Percentiles rank a stretch among this genome's conserved stretches.
These are phyloP conservation scores for Lactuca saligna DNA, from an alignment of 129 eudicot species.

Conservation along the genomic window DNA sequence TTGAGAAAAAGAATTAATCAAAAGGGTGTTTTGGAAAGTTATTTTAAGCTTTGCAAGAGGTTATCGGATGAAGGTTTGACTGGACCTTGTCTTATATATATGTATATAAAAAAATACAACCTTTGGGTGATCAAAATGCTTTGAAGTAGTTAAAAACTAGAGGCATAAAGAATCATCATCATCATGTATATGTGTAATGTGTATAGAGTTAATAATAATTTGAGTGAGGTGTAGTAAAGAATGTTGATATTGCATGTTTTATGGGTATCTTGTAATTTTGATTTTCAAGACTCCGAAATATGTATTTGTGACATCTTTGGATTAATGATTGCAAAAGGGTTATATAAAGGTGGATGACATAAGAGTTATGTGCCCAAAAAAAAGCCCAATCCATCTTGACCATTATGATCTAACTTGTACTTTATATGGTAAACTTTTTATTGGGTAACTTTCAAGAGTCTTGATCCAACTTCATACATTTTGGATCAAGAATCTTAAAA, in stretches of 20 bases:
- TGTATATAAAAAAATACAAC: conserved; percentile 65
- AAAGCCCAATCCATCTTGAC: too few species aligned
- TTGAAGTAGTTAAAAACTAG: conserved; percentile 21
- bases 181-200: conserved; percentile 19
- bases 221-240: conserved; percentile 24
- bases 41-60: conserved; percentile 67
- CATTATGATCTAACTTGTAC: neutral
- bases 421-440: neutral
- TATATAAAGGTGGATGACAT: too few species aligned
- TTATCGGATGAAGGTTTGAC: conserved; percentile 75
- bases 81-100: conserved; percentile 73
- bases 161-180: conserved; percentile 3
- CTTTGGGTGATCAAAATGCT: conserved; percentile 84
- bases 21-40: conserved; percentile 57
- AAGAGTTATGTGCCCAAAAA: too few species aligned
- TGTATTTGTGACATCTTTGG: neutral
- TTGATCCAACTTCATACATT: conserved; percentile 8
- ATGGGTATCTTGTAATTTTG: conserved; percentile 12
- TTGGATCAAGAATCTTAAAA: conserved; percentile 23
- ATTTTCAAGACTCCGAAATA: conserved; percentile 1
- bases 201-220: conserved; percentile 35
- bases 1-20: conserved; percentile 58
- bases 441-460: conserved; percentile 11
- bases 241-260: conserved; percentile 25
- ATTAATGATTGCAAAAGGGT: too few species aligned